Base-by-base conservation (phyloP, 2,329 filamentous ascomycete genomes). In the Elsinoe ampelina region DNA sequence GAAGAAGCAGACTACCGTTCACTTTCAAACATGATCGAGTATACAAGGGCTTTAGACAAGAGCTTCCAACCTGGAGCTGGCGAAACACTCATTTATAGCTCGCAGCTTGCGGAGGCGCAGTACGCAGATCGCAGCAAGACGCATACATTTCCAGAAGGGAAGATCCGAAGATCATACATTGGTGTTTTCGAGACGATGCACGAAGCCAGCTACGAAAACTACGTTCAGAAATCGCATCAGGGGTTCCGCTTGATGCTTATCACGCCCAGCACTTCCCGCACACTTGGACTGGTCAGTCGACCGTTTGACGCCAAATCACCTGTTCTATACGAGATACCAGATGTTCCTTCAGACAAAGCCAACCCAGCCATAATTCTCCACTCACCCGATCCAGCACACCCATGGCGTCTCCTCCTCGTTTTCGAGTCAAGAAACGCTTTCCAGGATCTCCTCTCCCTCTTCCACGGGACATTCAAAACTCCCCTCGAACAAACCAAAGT, bases 21-120 rank as follows among this genome's bases (percentile, higher is more conserved):
- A 60, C 72, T 95, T 10, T 91, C 85, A 82, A 86, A 83, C 63
- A 89, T 95, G 70, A 89, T 90, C 62, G 89, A 95, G 59, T 92
- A 95, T 67, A 88, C 86, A 22, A 80, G 80, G 61, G 89, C 87
- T 64, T 82, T 92, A 1, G 85, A 90, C 65, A 77, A 79, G 22
- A 87, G 82, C 54, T 75, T 95, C 41, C 82, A 82, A 35, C 82
- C 84, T 5, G 80, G 82, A 39, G 76, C 77, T 30, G 86, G 88
- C 54, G 91, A 96, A 71, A 76, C 75, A 1, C 71, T 86, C 57
- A 76, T 86, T 1, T 89, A 88, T 67, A 82, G 85, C 63, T 79
- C 81, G 6, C 83, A 80, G 1, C 73, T 95, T 7, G 81, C 82
- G 43, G 80, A 84, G 22, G 89, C 95, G 61, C 87, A 92, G 64